These are phyloP conservation scores for Acephala macrosclerotiorum DNA, from an alignment of 2,329 filamentous ascomycete genomes.

Conservation along the genomic window DNA sequence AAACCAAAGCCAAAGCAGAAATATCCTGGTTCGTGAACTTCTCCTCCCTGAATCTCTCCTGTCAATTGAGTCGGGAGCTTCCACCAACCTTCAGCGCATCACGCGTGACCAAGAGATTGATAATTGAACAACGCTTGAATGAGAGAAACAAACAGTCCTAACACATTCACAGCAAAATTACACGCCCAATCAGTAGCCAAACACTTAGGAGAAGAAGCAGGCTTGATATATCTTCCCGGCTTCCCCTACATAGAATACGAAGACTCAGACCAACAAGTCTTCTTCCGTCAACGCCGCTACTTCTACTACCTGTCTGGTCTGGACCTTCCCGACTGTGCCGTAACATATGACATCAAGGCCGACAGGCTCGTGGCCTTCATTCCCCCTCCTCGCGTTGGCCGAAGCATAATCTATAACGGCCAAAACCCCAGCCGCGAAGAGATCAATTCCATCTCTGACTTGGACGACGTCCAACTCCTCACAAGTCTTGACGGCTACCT, in stretches of 20 bases:
- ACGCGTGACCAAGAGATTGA: neutral
- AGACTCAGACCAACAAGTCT: slow-evolving; percentile 64
- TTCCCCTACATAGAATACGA: slow-evolving; percentile 56
- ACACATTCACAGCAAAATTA: slow-evolving; percentile 51
- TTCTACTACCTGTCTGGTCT: slow-evolving; percentile 67
- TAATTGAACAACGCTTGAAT: neutral
- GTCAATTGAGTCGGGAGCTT: neutral
- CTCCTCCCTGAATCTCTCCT: neutral
- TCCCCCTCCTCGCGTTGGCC: slow-evolving; percentile 44
- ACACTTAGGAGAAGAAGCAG: slow-evolving; percentile 50
- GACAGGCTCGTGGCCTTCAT: slow-evolving; percentile 51
- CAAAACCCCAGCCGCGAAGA: slow-evolving; percentile 66
- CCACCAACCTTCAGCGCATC: neutral
- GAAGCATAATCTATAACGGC: slow-evolving; percentile 69
- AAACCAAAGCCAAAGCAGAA: slow-evolving; percentile 31
- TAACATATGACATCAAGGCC: slow-evolving; percentile 63
- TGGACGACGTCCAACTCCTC: slow-evolving; percentile 73
- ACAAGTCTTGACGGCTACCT: slow-evolving; percentile 58
- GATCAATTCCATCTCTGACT: slow-evolving; percentile 67
- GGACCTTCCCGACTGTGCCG: slow-evolving; percentile 59
- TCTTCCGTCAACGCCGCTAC: slow-evolving; percentile 66
- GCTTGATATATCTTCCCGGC: slow-evolving; percentile 64
- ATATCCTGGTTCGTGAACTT: slow-evolving; percentile 33
- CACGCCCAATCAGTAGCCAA: slow-evolving; percentile 55
- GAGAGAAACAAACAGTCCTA: neutral